These are phyloP conservation scores for Talaromyces verruculosus DNA, from an alignment of 2,329 filamentous ascomycete genomes.

Conservation along the genomic window DNA sequence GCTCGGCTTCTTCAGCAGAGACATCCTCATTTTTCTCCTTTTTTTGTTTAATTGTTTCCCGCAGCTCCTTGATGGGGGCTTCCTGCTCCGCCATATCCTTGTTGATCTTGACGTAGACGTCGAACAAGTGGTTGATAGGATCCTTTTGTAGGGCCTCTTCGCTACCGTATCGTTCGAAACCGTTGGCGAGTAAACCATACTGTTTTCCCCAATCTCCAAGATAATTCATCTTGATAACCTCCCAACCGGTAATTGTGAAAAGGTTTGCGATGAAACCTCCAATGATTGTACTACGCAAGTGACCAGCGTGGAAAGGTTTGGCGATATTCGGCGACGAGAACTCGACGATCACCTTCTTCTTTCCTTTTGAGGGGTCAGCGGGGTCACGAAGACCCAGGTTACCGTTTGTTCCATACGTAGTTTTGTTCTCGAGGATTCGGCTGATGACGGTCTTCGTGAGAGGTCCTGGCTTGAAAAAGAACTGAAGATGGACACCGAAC, in stretches of 20 bases:
- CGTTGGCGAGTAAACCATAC: slow-evolving; percentile 63
- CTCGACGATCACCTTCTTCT: slow-evolving; percentile 62
- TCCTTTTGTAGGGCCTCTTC: slow-evolving; percentile 61
- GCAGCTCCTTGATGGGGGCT: slow-evolving; percentile 56
- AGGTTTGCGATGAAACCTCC: slow-evolving; percentile 65
- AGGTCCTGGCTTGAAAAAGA: slow-evolving; percentile 63
- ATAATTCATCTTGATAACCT: slow-evolving; percentile 65
- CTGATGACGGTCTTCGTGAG: slow-evolving; percentile 59
- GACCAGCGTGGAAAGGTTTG: slow-evolving; percentile 66
- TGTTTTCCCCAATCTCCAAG: slow-evolving; percentile 69
- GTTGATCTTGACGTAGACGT: slow-evolving; percentile 67
- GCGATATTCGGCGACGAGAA: slow-evolving; percentile 69
- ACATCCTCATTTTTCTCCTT: slow-evolving; percentile 52
- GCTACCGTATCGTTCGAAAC: slow-evolving; percentile 61
- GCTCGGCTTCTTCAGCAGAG: slow-evolving; percentile 49
- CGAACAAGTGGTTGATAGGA: slow-evolving; percentile 64
- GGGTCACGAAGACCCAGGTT: slow-evolving; percentile 60
- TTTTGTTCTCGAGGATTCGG: slow-evolving; percentile 58
- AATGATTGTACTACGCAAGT: slow-evolving; percentile 66
- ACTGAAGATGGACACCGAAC: slow-evolving; percentile 61
- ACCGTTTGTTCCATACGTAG: slow-evolving; percentile 61
- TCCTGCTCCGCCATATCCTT: slow-evolving; percentile 57
- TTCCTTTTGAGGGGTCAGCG: slow-evolving; percentile 54
- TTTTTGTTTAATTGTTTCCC: slow-evolving; percentile 50
- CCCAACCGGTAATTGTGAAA: slow-evolving; percentile 61